These are phyloP conservation scores for Talaromyces ruber DNA, from an alignment of 495 filamentous ascomycete genomes.

Conservation along the genomic window DNA sequence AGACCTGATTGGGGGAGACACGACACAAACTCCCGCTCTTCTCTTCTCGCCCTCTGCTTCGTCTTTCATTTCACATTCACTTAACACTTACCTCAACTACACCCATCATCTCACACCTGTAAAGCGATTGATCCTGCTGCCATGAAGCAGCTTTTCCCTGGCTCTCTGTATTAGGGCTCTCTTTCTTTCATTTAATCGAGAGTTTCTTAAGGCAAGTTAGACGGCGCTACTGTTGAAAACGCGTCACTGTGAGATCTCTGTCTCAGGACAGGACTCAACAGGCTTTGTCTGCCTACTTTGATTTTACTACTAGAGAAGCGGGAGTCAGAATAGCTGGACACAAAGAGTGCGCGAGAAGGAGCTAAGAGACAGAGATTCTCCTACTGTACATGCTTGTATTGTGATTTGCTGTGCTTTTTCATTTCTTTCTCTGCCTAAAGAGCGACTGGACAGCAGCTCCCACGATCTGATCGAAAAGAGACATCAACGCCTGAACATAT, in stretches of 20 bases:
- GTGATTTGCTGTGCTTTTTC: background rate
- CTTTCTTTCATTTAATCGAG: slow-evolving; percentile 22
- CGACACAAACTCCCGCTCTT: slow-evolving; percentile 7
- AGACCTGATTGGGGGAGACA: background rate
- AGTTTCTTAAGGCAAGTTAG: slow-evolving; percentile 9
- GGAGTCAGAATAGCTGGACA: background rate
- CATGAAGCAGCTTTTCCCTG: slow-evolving; percentile 21
- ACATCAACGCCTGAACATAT: background rate
- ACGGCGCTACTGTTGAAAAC: background rate
- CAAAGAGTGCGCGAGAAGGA: slow-evolving; percentile 1
- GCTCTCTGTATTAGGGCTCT: slow-evolving; percentile 31
- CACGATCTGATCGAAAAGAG: background rate
- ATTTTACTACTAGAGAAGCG: background rate
- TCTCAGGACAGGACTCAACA: background rate
- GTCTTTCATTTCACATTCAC: slow-evolving; percentile 13
- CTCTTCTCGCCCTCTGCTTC: slow-evolving; percentile 8
- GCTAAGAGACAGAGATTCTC: background rate
- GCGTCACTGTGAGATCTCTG: background rate
- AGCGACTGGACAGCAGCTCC: background rate
- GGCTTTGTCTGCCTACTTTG: background rate
- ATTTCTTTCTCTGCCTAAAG: background rate
- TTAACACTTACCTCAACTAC: slow-evolving; percentile 17
- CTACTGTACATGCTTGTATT: slow-evolving; percentile 8
- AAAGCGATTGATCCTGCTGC: slow-evolving; percentile 39
- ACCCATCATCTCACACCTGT: slow-evolving; percentile 24